Evolutionary conservation across 2,329 filamentous ascomycete genomes (phyloP), one percentile per base, ranked within the genome.

Genomic region (Fusarium ambrosium): DNA sequence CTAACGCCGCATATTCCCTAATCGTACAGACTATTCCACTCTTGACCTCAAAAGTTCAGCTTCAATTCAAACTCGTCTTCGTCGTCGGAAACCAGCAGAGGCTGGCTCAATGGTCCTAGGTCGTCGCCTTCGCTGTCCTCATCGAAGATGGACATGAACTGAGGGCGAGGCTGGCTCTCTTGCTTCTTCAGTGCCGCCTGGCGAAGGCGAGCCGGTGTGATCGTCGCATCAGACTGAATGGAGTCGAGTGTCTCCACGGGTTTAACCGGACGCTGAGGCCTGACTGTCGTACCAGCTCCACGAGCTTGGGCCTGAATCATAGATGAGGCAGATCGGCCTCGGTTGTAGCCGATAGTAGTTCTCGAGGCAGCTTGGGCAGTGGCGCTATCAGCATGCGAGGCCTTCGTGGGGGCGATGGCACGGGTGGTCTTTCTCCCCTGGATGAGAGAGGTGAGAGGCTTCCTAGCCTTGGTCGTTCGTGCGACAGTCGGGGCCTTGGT

Each of bases 301-400:
- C 77, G 77, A 62, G 65, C 43, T n/a, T 69, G 76, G 29, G 71
- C 78, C 16, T 84, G 84, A 34, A 89, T 79, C 48, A 87, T 81
- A 0, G 86, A 86, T 2, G 86, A 87, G 6, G 88, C 85, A 6
- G 86, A 86, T 37, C 94, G 90, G 37, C 95, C 95, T 81, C 93
- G 94, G 66, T 90, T 94, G 81, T 97, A 98, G 18, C 95, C 95
- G 48, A 98, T 88, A 0, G 95, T 98, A 65, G 91, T 95, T 72
- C 92, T 91, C 2, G 95, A 97, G 7, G 91, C 91, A 7, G 89
- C 90, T 24, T 90, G 88, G 1, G 93, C 92, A 13, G 89, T 86
- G 10, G 88, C 88, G 73, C 90, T 89, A 56, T 91, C 89, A 76
- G 89, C 86, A 11, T 87, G 86, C 1, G 87, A 83, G 58, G 83